Evolutionary conservation across 768 basidiomycete genomes (phyloP), one percentile per base, ranked within the genome.

Genomic region (Phanerochaete carnosa): DNA sequence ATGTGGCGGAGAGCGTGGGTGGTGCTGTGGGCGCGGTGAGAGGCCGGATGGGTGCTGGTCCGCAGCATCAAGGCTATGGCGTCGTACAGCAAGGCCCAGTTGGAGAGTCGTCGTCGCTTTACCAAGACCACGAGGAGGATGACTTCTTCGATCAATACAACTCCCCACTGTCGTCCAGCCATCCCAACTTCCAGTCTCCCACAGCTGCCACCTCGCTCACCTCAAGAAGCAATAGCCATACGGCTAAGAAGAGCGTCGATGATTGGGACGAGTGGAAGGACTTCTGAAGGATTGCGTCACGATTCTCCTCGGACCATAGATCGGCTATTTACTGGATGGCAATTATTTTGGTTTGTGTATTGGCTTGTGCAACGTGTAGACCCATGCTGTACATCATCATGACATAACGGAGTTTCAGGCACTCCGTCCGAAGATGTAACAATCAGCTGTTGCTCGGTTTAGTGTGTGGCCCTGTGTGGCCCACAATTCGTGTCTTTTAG

Each of bases 1-100:
- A 98, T 71, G 89, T 96, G 8, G 92, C 84, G 55, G 88, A 83
- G 66, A 86, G 83, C 47, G 83, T 95, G 46, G 87, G 85, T 13
- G 86, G 85, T 39, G 81, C 90, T 9, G 86, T 90, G 32, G 83
- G 81, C 37, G 79, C 76, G 0, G 88, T 90, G 57, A 83, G 77
- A 70, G 87, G 87, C 37, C 77, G 69, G 3, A 72, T 89, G 26
- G 76, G 78, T 1, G 77, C 83, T 19, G 82, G 84, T 3, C 89
- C 89, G 37, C 68, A 78, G 51, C 72, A 83, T 16, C 62, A 70
- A 35, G 76, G 75, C 22, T 76, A 77, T 61, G 71, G 72, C 23
- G 55, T 62, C 23, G 61, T 73, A 45, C 64, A 65, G 66, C 77
- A 62, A 77, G 87, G 50, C 70, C 81, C 51, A 68, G 79, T 81